These are phyloP conservation scores for Arthrinium phaeospermum DNA, from an alignment of 2,329 filamentous ascomycete genomes.

Conservation along the genomic window DNA sequence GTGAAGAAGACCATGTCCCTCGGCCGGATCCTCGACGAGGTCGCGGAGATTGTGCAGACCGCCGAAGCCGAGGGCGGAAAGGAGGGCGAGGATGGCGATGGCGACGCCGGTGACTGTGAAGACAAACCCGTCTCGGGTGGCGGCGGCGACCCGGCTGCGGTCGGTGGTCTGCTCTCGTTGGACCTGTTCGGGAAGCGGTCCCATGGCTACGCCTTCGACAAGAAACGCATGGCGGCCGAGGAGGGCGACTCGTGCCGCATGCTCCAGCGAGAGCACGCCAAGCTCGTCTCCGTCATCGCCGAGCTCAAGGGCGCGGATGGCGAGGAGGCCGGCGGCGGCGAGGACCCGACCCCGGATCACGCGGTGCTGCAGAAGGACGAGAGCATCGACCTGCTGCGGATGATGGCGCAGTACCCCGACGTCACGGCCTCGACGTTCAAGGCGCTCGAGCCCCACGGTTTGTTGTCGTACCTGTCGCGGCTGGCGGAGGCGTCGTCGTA, in stretches of 20 bases:
- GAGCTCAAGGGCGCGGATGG: conserved; percentile 65
- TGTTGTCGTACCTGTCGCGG: conserved; percentile 61
- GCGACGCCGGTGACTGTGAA: not conserved
- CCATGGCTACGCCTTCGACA: conserved; percentile 69
- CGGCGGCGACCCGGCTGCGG: conserved; percentile 14
- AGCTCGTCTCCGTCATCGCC: conserved; percentile 69
- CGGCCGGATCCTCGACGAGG: conserved; percentile 4
- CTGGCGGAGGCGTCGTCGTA: conserved; percentile 19
- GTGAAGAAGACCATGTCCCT: conserved; percentile 48
- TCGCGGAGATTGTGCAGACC: not conserved
- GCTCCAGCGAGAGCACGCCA: conserved; percentile 82
- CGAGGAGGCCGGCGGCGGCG: conserved; percentile 48
- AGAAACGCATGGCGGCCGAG: conserved; percentile 82
- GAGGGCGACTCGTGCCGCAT: conserved; percentile 87
- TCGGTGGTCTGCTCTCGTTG: conserved; percentile 27
- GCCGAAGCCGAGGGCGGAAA: not conserved
- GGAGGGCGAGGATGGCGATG: not conserved
- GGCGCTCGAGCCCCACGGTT: conserved; percentile 68
- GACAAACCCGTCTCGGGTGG: not conserved
- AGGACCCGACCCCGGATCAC: conserved; percentile 54
- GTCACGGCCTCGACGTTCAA: conserved; percentile 67
- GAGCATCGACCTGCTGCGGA: conserved; percentile 58
- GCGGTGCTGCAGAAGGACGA: conserved; percentile 26
- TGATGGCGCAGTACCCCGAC: conserved; percentile 68
- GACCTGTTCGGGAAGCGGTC: conserved; percentile 55